Conservation (phyloP, 1,139 yeast genomes). For the Oligophagozyma castellii region DNA sequence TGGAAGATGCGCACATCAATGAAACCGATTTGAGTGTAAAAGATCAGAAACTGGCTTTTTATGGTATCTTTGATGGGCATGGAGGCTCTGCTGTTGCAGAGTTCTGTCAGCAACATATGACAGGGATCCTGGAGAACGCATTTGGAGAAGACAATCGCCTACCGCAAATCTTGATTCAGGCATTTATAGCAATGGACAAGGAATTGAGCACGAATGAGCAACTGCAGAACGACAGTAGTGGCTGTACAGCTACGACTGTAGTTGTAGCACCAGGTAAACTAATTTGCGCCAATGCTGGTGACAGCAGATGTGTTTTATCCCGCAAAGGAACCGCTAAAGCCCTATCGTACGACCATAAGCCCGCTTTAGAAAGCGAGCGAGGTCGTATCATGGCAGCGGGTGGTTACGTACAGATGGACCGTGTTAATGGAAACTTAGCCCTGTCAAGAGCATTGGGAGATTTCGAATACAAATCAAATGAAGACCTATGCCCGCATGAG, state of each 20-base stretch:
- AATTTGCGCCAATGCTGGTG: constrained; percentile 88
- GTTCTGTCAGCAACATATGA: constrained; percentile 71
- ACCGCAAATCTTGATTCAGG: constrained; percentile 63
- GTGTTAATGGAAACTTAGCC: constrained; percentile 96
- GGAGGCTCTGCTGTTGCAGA: constrained; percentile 91
- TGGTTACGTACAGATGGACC: constrained; percentile 90
- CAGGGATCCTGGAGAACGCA: constrained; percentile 51
- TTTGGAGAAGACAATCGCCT: constrained; percentile 44
- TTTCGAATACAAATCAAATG: constrained; percentile 78
- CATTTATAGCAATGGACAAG: constrained; percentile 74
- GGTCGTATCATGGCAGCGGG: constrained; percentile 92
- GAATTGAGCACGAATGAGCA: constrained; percentile 55
- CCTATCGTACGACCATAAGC: constrained; percentile 89
- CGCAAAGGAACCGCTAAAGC: constrained; percentile 79
- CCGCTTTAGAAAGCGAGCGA: constrained; percentile 86
- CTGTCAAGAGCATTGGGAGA: constrained; percentile 95
- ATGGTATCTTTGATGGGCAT: constrained; percentile 95
- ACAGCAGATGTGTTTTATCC: constrained; percentile 85
- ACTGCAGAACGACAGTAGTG: constrained; percentile 69
- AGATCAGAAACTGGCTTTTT: constrained; percentile 51
- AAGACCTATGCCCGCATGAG: constrained; percentile 80
- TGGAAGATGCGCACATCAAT: constrained; percentile 81
- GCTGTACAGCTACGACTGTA: constrained; percentile 91
- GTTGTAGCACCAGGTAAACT: constrained; percentile 35
- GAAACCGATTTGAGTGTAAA: constrained; percentile 10